Conservation (phyloP, 2,329 filamentous ascomycete genomes). For the Trichophyton equinum region DNA sequence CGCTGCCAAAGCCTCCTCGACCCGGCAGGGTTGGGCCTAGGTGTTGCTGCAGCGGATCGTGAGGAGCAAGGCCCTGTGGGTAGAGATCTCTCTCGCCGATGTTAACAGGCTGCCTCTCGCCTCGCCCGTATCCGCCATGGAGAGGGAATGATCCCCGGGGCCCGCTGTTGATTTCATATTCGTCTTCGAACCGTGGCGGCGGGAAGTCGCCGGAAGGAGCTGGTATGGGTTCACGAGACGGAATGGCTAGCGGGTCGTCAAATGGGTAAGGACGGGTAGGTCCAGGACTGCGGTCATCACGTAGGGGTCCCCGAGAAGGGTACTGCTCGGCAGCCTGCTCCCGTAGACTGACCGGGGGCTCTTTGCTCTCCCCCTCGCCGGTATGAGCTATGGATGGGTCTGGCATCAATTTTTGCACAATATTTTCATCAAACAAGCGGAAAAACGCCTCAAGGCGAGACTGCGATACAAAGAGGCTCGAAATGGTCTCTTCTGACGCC, state of each 20-base stretch:
- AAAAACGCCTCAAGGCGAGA: conserved; percentile 58
- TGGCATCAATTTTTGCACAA: conserved; percentile 75
- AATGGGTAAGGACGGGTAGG: conserved; percentile 58
- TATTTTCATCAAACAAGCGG: conserved; percentile 57
- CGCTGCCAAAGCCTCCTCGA: conserved; percentile 24
- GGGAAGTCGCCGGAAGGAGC: conserved; percentile 61
- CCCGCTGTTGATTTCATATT: conserved; percentile 67
- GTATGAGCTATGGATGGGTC: conserved; percentile 14
- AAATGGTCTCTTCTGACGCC: conserved; percentile 24
- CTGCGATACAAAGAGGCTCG: conserved; percentile 60
- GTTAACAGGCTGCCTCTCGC: conserved; percentile 47
- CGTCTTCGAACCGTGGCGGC: conserved; percentile 86
- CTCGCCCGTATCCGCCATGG: conserved; percentile 18
- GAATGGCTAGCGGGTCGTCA: conserved; percentile 50
- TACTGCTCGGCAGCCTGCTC: conserved; percentile 27
- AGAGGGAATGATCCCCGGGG: conserved; percentile 36
- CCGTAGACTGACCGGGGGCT: not conserved
- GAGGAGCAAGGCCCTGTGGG: conserved; percentile 70
- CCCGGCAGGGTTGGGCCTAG: conserved; percentile 54
- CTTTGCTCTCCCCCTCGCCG: conserved; percentile 7
- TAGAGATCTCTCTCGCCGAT: conserved; percentile 82
- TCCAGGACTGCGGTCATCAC: conserved; percentile 41
- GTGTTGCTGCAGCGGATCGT: conserved; percentile 63
- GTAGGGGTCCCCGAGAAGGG: conserved; percentile 37
- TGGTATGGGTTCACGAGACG: conserved; percentile 52